phyloP scores from a whole-genome alignment of 768 basidiomycete species.

The Panaeolus cyanescens region DNA sequence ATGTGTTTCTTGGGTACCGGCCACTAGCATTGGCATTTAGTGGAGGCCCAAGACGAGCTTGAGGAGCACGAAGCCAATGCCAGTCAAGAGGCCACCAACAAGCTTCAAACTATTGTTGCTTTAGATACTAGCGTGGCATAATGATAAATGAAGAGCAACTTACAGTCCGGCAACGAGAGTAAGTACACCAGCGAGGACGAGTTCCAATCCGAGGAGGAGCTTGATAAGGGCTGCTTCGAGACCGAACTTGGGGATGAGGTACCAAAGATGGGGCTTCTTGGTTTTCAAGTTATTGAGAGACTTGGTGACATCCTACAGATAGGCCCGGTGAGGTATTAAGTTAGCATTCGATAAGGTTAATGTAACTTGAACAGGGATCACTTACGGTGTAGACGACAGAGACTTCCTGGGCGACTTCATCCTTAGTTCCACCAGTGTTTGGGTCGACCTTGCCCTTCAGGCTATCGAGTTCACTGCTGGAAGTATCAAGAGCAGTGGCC shows the following conservation, averaged over 20 bases:
- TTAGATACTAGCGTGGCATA: background rate
- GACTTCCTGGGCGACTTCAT: background rate
- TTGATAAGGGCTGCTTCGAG: conserved; percentile 11
- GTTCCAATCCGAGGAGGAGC: conserved; percentile 10
- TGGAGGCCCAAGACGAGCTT: background rate
- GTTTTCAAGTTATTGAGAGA: conserved; percentile 12
- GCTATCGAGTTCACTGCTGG: background rate
- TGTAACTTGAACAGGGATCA: background rate
- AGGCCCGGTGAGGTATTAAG: background rate
- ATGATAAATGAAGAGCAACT: background rate
- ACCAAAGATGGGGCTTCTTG: conserved; percentile 5
- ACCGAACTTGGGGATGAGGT: conserved; percentile 8
- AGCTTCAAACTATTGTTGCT: background rate
- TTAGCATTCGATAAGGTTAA: background rate
- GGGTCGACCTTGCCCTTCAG: background rate
- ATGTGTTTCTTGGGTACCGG: no score
- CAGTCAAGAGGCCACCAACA: background rate
- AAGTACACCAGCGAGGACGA: conserved; percentile 6
- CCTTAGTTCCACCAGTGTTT: background rate
- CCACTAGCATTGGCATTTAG: no score
- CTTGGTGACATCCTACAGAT: background rate
- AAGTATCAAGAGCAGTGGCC: background rate
- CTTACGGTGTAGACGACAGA: background rate
- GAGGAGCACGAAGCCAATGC: background rate
- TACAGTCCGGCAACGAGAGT: background rate